Percentiles rank a stretch among this genome's conserved stretches.
phyloP scores from a whole-genome alignment of 2,329 filamentous ascomycete species.

The Botrytis deweyae region DNA sequence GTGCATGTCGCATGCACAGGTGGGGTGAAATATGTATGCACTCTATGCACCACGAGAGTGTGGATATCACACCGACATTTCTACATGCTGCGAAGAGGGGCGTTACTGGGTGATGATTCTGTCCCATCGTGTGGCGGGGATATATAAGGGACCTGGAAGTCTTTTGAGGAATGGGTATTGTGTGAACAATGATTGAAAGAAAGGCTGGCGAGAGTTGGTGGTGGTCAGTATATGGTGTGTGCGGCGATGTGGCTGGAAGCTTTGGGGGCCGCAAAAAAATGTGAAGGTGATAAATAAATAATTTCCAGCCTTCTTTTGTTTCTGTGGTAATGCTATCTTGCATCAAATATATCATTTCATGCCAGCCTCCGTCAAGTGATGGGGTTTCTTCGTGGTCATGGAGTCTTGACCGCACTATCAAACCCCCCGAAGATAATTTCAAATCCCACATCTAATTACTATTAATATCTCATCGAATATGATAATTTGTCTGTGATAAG shows the following conservation, averaged over 20 bases:
- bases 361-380: not conserved
- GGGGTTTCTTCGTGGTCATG: not conserved
- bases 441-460: not conserved
- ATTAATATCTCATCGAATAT: not conserved
- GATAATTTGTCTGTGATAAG: not conserved
- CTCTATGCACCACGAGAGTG: slow-evolving; percentile 8
- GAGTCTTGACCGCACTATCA: not conserved
- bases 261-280: not conserved
- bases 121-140: not conserved
- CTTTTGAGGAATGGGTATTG: not conserved
- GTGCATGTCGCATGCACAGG: slow-evolving; percentile 7
- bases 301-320: slow-evolving; percentile 7
- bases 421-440: not conserved
- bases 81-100: not conserved
- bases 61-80: slow-evolving; percentile 18
- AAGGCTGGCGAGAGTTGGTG: not conserved
- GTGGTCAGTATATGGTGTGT: slow-evolving; percentile 1
- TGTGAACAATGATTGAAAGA: not conserved
- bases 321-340: slow-evolving; percentile 2
- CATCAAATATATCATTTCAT: not conserved
- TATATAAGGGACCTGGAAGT: not conserved
- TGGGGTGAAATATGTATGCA: not conserved
- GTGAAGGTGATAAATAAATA: not conserved
- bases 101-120: not conserved
- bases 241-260: not conserved